These are phyloP conservation scores for Teunomyces lycoperdinae DNA, from an alignment of 805 yeast genomes.

Conservation along the genomic window DNA sequence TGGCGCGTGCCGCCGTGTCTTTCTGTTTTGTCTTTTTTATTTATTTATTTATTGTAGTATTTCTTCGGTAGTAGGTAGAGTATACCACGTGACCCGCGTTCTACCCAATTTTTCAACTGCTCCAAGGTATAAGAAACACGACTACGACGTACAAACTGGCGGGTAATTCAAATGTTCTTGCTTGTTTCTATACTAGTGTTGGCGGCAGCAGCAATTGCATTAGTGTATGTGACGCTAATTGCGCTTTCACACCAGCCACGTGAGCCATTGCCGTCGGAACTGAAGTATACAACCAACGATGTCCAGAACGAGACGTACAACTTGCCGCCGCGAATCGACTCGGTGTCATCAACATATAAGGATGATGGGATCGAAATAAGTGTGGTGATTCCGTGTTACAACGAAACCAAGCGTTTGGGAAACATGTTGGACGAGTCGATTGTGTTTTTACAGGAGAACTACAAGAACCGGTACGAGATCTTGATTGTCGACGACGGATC, in stretches of 20 bases:
- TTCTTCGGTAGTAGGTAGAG: no score
- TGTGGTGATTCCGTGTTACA: constrained; percentile 90
- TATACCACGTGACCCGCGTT: background rate
- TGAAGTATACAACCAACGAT: constrained; percentile 51
- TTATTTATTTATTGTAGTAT: no score
- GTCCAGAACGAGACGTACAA: constrained; percentile 23
- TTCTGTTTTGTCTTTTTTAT: no score
- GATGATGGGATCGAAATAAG: constrained; percentile 53
- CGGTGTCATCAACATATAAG: constrained; percentile 12
- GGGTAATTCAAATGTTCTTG: background rate
- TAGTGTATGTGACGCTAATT: constrained; percentile 37
- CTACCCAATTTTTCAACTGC: background rate
- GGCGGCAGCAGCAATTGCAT: constrained; percentile 10
- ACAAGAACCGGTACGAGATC: constrained; percentile 59
- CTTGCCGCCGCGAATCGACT: constrained; percentile 31
- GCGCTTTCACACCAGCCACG: constrained; percentile 66
- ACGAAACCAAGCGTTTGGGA: constrained; percentile 73
- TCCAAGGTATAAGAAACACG: background rate
- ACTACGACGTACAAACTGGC: background rate
- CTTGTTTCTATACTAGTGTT: background rate
- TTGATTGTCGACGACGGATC: constrained; percentile 92
- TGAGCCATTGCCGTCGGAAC: constrained; percentile 49
- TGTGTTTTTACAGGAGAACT: constrained; percentile 43
- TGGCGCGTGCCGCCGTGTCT: background rate
- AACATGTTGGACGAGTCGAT: constrained; percentile 71